These are phyloP conservation scores for Stenocarpella maydis DNA, from an alignment of 2,329 filamentous ascomycete genomes.

Conservation along the genomic window DNA sequence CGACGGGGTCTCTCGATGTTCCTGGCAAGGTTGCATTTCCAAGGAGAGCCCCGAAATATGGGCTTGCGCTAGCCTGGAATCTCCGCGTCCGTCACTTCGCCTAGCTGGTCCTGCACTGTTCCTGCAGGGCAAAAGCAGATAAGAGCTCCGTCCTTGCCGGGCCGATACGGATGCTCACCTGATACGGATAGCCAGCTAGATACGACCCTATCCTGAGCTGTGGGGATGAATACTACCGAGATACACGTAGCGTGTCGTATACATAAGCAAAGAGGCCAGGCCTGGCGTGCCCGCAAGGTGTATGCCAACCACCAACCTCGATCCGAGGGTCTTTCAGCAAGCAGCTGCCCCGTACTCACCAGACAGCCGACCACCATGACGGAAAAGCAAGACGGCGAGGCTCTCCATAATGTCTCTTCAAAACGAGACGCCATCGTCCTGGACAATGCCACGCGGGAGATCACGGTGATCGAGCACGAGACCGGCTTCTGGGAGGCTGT, in stretches of 20 bases:
- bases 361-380: not conserved
- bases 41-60: not conserved
- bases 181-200: not conserved
- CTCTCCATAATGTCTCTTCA: not conserved
- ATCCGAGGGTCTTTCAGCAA: not conserved
- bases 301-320: not conserved
- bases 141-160: conserved; percentile 3
- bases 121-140: not conserved
- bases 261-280: not conserved
- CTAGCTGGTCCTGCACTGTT: not conserved
- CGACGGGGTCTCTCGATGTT: not conserved
- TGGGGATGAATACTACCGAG: not conserved
- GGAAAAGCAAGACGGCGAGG: not conserved
- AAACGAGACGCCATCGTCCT: not conserved
- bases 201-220: not conserved
- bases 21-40: not conserved
- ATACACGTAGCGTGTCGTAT: not conserved
- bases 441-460: conserved; percentile 1
- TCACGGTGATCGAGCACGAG: conserved; percentile 22
- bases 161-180: not conserved
- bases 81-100: not conserved
- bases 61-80: not conserved
- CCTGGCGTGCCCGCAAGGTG: too few species aligned
- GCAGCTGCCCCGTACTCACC: not conserved
- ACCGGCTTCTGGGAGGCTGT: conserved; percentile 16